Evolutionary conservation across 139 green algal genomes (phyloP).

Genomic region (Coelastrella sp.): DNA sequence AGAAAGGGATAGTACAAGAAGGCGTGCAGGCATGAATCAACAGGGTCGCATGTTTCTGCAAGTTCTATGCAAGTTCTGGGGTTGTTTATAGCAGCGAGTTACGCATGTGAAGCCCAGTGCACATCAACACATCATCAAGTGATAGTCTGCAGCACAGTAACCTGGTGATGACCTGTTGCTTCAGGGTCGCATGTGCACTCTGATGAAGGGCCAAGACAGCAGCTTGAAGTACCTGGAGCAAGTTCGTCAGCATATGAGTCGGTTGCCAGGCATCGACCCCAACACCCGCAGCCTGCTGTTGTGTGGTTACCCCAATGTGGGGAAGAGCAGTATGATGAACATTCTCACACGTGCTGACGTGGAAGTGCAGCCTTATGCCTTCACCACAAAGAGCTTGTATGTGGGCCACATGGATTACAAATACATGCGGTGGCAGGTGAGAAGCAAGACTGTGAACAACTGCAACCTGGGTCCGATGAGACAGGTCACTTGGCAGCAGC

Average conservation of each 20-base stretch:
- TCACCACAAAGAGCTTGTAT: conserved; percentile 97
- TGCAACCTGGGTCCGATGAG: too few relatives aligned
- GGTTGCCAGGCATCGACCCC: conserved; percentile 98
- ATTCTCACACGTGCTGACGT: conserved; percentile 97
- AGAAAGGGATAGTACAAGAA: too few relatives aligned
- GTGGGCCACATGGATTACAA: conserved; percentile 99
- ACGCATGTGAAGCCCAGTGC: too few relatives aligned
- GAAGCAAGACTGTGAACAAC: not conserved
- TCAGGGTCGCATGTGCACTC: conserved; percentile 98
- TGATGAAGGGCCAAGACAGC: conserved; percentile 97
- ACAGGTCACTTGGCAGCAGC: too few relatives aligned
- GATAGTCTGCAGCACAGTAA: too few relatives aligned
- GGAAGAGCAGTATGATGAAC: conserved; percentile 99
- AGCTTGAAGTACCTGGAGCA: conserved; percentile 98
- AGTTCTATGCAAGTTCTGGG: too few relatives aligned
- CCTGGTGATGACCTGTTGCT: too few relatives aligned
- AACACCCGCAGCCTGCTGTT: conserved; percentile 97
- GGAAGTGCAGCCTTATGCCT: conserved; percentile 98
- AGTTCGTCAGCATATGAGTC: conserved; percentile 98
- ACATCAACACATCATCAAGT: too few relatives aligned
- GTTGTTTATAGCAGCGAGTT: too few relatives aligned
- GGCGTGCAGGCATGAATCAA: too few relatives aligned
- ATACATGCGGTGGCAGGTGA: conserved; percentile 94
- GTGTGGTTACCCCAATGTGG: conserved; percentile 99
- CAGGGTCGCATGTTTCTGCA: too few relatives aligned